Base-by-base conservation (phyloP, 345 rosid species). In the Salix udensis region DNA sequence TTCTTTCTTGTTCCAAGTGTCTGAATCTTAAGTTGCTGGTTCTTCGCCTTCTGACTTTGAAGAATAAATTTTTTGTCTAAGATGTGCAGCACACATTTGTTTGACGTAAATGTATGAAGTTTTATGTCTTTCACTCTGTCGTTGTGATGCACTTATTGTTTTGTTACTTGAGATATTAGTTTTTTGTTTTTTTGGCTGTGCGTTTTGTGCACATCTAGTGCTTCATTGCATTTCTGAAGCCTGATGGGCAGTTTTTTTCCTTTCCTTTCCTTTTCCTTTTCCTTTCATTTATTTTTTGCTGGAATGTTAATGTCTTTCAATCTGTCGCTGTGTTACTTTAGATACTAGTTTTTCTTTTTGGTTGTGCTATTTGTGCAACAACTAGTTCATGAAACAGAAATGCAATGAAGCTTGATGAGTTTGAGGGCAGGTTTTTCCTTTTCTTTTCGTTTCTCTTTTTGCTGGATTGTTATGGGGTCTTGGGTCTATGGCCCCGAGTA, bases 1-100 rank as follows among this genome's bases (percentile, higher is more conserved):
- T 71, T 46, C 48, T 14, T 71, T 46, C 48, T 40, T 34, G 7
- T 21, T 23, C 10, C 69, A 36, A 30, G 18, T 68, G 18, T 53
- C 31, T 60, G 62, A 66, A 71, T 71, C 24, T 2, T 65, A 52
- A 77, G 53, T 23, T 36, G 80, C 28, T 71, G 71, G n/a, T 39
- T 53, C 58, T 44, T 61, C 30, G n/a, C 64, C 15, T 58, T 69
- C 71, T 23, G 12, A 26, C 40, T 39, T 72, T 37, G 44, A 40
- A 24, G 26, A 77, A 77, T 71, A 77, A 72, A 55, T 52, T 52
- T 77, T 16, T 66, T 53, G 70, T 70, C 39, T 46, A 64, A 62
- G 24, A 46, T 70, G 19, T 61, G 74, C 64, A 62, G 65, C 39
- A 42, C 73, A 28, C 44, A 55, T 9, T 62, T 42, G 58, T 10